Percentiles rank a stretch among this genome's conserved stretches.
These are phyloP conservation scores for Hygrocybe coccinea DNA, from an alignment of 768 basidiomycete genomes.

Conservation along the genomic window DNA sequence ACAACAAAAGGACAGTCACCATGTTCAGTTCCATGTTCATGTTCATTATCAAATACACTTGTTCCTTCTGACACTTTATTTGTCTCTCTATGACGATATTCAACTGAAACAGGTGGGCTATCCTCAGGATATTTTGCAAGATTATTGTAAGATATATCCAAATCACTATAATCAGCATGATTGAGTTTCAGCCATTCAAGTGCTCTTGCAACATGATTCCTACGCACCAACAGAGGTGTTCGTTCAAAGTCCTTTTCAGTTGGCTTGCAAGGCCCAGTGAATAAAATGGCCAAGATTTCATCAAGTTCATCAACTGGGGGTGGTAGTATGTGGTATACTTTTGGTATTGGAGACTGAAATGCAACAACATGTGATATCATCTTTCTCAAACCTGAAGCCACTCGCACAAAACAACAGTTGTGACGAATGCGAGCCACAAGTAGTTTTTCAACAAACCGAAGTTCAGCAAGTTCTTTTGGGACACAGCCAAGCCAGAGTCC, in stretches of 20 bases:
- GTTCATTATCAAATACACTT: conserved; percentile 11
- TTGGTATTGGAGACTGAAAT: conserved; percentile 28
- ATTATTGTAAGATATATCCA: conserved; percentile 25
- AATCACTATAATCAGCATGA: conserved; percentile 28
- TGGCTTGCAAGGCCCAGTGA: conserved; percentile 24
- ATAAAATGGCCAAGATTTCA: conserved; percentile 31
- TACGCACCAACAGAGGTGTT: conserved; percentile 30
- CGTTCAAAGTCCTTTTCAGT: conserved; percentile 26
- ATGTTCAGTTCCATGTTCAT: conserved; percentile 19
- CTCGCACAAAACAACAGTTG: conserved; percentile 25
- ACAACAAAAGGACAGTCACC: conserved; percentile 37
- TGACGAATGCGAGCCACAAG: conserved; percentile 20
- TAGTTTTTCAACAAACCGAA: conserved; percentile 25
- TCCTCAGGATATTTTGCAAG: conserved; percentile 21
- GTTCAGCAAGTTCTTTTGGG: conserved; percentile 18
- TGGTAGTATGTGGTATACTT: conserved; percentile 30
- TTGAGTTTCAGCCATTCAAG: conserved; percentile 34
- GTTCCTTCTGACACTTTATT: conserved; percentile 10
- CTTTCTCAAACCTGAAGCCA: conserved; percentile 17
- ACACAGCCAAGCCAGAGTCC: conserved; percentile 32
- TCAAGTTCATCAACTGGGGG: conserved; percentile 28
- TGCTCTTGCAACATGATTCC: conserved; percentile 19
- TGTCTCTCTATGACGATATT: conserved; percentile 11
- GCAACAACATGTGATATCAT: conserved; percentile 13
- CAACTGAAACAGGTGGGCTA: conserved; percentile 13